Conservation (phyloP, 139 green algal genomes). For the Chlamydomonas incerta region DNA sequence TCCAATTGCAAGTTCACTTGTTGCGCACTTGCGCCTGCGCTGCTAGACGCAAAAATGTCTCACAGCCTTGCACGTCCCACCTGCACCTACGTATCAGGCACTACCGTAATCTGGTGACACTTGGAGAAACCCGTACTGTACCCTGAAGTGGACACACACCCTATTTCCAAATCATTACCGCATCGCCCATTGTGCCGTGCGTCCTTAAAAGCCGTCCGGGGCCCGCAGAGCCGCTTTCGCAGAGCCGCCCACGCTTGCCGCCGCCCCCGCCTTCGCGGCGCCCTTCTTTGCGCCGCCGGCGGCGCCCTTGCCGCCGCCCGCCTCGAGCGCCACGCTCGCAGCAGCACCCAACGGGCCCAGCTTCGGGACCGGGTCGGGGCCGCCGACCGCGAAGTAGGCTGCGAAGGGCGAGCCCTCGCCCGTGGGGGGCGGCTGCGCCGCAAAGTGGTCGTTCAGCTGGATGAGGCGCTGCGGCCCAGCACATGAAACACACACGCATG, state of each 20-base stretch:
- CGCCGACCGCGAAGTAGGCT: constrained; percentile 19
- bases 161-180: no score
- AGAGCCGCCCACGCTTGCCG: no score
- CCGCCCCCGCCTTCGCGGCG: no score
- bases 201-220: neutral
- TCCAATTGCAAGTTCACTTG: no score
- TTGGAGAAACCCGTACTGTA: no score
- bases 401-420: constrained; percentile 38
- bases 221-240: neutral
- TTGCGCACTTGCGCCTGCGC: no score
- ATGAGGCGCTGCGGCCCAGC: constrained; percentile 35
- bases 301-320: neutral
- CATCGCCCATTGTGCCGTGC: no score
- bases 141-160: no score
- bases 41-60: no score
- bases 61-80: no score
- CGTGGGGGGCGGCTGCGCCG: neutral
- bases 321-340: neutral
- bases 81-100: no score
- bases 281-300: neutral
- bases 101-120: no score
- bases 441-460: constrained; percentile 31
- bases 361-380: neutral
- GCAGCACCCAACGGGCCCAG: constrained; percentile 1
- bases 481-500: neutral